Conservation (phyloP, 208 protist species). For the Leishmania guyanensis region DNA sequence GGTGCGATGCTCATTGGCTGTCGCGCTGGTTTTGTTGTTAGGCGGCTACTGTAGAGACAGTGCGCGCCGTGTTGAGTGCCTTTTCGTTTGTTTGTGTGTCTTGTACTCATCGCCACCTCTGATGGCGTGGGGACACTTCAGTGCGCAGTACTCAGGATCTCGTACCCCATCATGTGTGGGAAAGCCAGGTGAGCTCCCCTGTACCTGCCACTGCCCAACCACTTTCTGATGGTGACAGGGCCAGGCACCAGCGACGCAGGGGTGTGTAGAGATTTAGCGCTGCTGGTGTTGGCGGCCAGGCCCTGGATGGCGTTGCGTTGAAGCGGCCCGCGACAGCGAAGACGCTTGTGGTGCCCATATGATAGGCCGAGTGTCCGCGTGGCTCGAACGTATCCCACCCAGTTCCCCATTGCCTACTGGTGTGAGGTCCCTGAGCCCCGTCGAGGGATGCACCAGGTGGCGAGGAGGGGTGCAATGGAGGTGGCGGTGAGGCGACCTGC, state of each 20-base stretch:
- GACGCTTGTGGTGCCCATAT: not conserved
- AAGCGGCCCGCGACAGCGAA: not conserved
- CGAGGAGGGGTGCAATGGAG: not conserved
- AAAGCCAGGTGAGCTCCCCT: not conserved
- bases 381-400: not conserved
- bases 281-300: not conserved
- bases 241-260: not conserved
- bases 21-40: not conserved
- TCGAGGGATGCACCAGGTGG: not conserved
- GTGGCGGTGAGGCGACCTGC: not conserved
- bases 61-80: not conserved
- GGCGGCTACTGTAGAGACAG: not conserved
- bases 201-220: not conserved
- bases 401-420: not conserved
- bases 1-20: not conserved
- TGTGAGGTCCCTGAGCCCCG: not conserved
- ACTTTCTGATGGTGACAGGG: not conserved
- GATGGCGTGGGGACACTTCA: not conserved
- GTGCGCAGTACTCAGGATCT: not conserved
- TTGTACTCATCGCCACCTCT: not conserved
- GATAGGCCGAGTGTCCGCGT: not conserved
- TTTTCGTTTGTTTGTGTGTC: not conserved
- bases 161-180: not conserved
- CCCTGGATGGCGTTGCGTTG: not conserved
- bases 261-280: not conserved